Evolutionary conservation across 495 filamentous ascomycete genomes (phyloP).

Genomic region (Aspergillus baeticus): DNA sequence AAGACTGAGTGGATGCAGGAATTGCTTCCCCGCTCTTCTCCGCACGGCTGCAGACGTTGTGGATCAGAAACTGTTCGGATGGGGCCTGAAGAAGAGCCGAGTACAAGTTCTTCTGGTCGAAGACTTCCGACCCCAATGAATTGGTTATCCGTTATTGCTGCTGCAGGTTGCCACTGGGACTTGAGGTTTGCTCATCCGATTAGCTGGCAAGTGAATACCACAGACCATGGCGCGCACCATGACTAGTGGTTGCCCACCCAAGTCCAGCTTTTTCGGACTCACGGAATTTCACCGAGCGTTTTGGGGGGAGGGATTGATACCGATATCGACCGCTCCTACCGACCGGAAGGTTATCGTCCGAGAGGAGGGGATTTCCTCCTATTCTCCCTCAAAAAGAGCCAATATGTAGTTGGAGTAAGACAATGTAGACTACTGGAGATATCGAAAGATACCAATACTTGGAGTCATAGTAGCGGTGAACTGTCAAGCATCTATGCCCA

Average conservation of each 20-base stretch:
- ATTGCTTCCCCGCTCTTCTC: constrained; percentile 1
- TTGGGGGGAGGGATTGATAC: neutral
- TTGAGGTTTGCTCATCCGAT: neutral
- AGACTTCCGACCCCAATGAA: neutral
- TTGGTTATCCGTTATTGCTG: too few relatives aligned
- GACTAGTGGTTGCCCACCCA: too few relatives aligned
- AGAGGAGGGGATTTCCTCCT: too few relatives aligned
- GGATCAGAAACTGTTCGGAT: neutral
- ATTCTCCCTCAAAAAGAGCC: too few relatives aligned
- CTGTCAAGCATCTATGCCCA: constrained; percentile 11
- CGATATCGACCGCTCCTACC: neutral
- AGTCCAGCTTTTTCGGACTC: too few relatives aligned
- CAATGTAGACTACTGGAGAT: neutral
- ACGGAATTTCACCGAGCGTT: neutral
- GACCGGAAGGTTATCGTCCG: too few relatives aligned
- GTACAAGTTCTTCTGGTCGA: neutral
- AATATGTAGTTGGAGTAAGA: neutral
- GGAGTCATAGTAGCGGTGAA: neutral
- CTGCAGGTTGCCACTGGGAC: neutral
- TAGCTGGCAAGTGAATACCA: neutral
- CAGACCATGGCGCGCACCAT: too few relatives aligned
- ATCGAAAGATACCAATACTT: too few relatives aligned
- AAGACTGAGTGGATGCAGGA: neutral
- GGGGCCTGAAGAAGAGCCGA: neutral
- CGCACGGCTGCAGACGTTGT: constrained; percentile 1